Evolutionary conservation across 2,329 filamentous ascomycete genomes (phyloP).

Genomic region (Diaporthe batatas): DNA sequence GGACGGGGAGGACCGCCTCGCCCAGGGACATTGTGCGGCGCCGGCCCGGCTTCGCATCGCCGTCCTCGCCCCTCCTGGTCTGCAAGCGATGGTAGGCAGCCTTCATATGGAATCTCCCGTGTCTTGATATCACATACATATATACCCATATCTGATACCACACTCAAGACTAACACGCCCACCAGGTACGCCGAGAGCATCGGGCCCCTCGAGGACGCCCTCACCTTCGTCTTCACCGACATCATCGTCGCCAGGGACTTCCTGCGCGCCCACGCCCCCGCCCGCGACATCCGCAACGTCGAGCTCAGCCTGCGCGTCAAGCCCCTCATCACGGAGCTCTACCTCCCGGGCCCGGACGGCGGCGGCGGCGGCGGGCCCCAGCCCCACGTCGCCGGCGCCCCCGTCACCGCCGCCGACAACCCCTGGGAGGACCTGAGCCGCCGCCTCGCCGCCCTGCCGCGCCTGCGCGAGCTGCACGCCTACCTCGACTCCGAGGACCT

Average conservation of each 20-base stretch:
- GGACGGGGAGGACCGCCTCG: not conserved
- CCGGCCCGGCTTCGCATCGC: constrained; percentile 36
- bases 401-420: constrained; percentile 44
- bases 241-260: constrained; percentile 45
- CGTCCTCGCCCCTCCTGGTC: constrained; percentile 43
- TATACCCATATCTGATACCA: too few relatives aligned
- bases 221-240: constrained; percentile 51
- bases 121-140: too few relatives aligned
- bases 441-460: constrained; percentile 40
- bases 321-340: constrained; percentile 48
- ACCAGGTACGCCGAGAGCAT: constrained; percentile 48
- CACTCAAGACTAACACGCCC: not conserved
- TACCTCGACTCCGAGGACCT: constrained; percentile 50
- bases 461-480: constrained; percentile 46
- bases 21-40: constrained; percentile 18
- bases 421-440: constrained; percentile 49
- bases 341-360: constrained; percentile 43
- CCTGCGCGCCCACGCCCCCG: constrained; percentile 42
- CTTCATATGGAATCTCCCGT: too few relatives aligned
- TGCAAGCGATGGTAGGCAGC: constrained; percentile 51
- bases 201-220: constrained; percentile 44
- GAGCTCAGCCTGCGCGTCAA: constrained; percentile 47
- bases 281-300: constrained; percentile 43
- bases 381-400: constrained; percentile 40
- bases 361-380: too few relatives aligned